Percentiles rank a stretch among this genome's conserved stretches.
Conservation (phyloP, 306 rosid genomes). For the Quercus dentata region DNA sequence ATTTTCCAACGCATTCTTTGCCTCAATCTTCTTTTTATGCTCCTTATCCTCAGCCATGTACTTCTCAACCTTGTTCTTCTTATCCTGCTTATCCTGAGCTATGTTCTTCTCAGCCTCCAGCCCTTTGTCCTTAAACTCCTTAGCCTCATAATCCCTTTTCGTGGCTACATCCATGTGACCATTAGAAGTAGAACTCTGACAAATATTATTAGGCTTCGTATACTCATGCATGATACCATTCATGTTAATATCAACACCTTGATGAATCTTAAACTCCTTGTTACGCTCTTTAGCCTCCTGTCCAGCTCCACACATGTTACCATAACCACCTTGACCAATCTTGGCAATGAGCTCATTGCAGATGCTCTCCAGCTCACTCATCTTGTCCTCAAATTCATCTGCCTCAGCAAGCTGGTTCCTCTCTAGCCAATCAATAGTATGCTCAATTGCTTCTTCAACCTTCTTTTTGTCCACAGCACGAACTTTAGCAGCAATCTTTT, state of each 20-base stretch:
- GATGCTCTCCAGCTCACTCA: conserved; percentile 45
- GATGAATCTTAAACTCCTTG: no score
- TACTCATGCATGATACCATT: background rate
- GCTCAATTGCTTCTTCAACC: conserved; percentile 49
- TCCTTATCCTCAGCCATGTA: background rate
- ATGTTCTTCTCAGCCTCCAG: no score
- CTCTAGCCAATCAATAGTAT: conserved; percentile 45
- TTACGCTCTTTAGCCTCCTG: no score
- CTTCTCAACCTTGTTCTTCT: background rate
- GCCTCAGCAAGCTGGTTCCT: conserved; percentile 47
- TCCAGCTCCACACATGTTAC: conserved; percentile 22
- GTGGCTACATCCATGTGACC: no score
- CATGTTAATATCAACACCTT: no score
- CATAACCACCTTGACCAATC: conserved; percentile 43
- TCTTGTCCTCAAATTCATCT: conserved; percentile 41
- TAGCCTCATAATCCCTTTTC: no score
- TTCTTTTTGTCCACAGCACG: conserved; percentile 43
- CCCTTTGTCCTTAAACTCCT: no score
- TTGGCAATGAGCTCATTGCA: conserved; percentile 48
- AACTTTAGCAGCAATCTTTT: conserved; percentile 42
- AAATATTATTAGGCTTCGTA: background rate
- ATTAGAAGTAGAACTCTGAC: no score
- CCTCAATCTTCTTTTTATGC: conserved; percentile 6
- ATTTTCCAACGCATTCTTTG: conserved; percentile 2
- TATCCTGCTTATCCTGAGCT: background rate